A percentile compares a stretch with the other conserved stretches of the same genome.
Conservation (phyloP, 768 basidiomycete species). For the Lanmaoa pseudosensibilis region DNA sequence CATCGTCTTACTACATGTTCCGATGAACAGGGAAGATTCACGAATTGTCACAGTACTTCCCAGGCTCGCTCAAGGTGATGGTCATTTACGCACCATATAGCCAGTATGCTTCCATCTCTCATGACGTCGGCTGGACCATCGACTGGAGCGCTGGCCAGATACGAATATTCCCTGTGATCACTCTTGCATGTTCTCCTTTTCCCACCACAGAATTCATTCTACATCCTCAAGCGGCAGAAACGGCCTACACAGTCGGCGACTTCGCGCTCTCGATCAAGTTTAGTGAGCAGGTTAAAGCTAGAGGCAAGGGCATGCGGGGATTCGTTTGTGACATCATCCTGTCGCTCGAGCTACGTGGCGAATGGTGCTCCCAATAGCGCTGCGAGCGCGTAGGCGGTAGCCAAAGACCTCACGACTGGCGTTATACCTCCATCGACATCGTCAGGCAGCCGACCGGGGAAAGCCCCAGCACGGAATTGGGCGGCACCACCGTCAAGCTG, state of each 20-base stretch:
- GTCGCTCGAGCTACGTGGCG: constrained; percentile 11
- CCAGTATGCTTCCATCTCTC: neutral
- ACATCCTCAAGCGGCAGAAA: too few relatives aligned
- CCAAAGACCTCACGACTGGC: constrained; percentile 33
- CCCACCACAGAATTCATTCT: too few relatives aligned
- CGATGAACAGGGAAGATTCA: neutral
- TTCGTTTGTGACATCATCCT: constrained; percentile 45
- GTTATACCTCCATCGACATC: constrained; percentile 22
- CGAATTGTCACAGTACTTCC: neutral
- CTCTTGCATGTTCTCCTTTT: too few relatives aligned
- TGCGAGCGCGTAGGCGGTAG: constrained; percentile 23
- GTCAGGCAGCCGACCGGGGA: constrained; percentile 17
- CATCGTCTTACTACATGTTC: too few relatives aligned
- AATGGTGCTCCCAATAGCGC: constrained; percentile 11
- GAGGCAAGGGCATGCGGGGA: constrained; percentile 59
- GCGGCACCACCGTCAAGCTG: constrained; percentile 63
- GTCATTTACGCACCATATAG: neutral
- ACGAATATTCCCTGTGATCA: too few relatives aligned
- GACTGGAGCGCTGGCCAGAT: too few relatives aligned
- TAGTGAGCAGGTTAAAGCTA: too few relatives aligned
- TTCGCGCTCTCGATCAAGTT: too few relatives aligned
- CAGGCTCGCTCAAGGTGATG: too few relatives aligned
- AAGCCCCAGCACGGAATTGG: constrained; percentile 25
- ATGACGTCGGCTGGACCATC: too few relatives aligned
- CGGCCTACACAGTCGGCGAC: too few relatives aligned